Evolutionary conservation across 495 filamentous ascomycete genomes (phyloP).

Genomic region (Penicillium turbatum): DNA sequence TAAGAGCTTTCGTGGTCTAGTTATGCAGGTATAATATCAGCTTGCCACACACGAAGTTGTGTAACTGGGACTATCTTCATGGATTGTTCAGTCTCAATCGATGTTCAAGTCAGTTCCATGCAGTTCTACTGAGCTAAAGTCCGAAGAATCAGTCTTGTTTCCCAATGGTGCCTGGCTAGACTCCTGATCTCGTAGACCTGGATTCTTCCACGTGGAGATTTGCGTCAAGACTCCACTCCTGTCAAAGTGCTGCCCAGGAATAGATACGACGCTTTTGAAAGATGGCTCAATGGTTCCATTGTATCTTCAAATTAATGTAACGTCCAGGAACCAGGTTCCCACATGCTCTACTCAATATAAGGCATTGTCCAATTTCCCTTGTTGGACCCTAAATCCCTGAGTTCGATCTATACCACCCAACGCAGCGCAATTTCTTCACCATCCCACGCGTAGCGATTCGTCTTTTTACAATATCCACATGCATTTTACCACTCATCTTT

Average conservation of each 20-base stretch:
- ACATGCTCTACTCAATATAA: constrained; percentile 5
- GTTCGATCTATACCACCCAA: neutral
- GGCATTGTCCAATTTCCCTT: neutral
- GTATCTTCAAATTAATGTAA: constrained; percentile 6
- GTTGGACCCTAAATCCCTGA: neutral
- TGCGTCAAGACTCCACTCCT: neutral
- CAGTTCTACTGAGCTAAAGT: neutral
- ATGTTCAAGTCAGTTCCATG: too few relatives aligned
- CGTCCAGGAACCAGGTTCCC: neutral
- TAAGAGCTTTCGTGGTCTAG: neutral
- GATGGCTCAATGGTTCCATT: neutral
- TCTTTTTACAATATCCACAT: neutral
- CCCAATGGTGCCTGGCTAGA: neutral
- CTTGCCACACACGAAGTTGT: neutral
- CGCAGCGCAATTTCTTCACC: neutral
- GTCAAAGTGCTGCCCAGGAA: constrained; percentile 1
- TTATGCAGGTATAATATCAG: too few relatives aligned
- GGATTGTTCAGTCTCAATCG: neutral
- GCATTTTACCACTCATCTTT: constrained; percentile 3
- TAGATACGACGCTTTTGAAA: constrained; percentile 2
- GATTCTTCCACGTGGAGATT: neutral
- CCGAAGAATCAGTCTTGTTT: neutral
- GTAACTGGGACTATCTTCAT: neutral
- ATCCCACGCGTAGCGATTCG: too few relatives aligned
- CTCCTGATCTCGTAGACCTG: neutral